Evolutionary conservation across 345 rosid genomes (phyloP).

Genomic region (Camelina hispida): DNA sequence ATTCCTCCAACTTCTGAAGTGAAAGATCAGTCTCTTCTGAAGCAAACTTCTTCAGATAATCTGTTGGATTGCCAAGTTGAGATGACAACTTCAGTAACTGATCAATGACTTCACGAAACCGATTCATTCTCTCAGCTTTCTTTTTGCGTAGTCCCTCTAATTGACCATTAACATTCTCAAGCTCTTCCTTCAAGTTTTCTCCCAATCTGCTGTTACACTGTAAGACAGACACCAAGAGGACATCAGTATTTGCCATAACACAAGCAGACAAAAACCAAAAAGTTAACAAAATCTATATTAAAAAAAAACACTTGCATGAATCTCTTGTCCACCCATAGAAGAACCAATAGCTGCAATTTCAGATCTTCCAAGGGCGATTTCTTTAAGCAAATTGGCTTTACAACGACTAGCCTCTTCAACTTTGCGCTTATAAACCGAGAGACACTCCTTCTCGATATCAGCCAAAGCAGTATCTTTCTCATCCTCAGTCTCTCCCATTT

Average conservation of each 20-base stretch:
- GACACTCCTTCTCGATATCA: conserved; percentile 61
- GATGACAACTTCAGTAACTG: conserved; percentile 53
- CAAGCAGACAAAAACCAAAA: background rate
- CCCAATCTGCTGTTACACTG: conserved; percentile 48
- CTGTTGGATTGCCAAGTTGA: conserved; percentile 52
- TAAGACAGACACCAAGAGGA: no score
- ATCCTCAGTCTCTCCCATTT: conserved; percentile 60
- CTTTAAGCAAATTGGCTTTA: conserved; percentile 52
- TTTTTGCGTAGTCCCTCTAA: conserved; percentile 55
- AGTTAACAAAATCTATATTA: background rate
- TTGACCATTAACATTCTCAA: conserved; percentile 45
- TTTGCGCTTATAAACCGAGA: conserved; percentile 56
- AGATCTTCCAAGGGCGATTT: conserved; percentile 51
- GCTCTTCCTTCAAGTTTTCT: conserved; percentile 57
- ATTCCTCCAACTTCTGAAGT: conserved; percentile 56
- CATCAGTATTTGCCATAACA: conserved; percentile 18
- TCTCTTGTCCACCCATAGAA: conserved; percentile 53
- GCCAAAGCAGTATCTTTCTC: conserved; percentile 55
- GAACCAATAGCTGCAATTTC: conserved; percentile 60
- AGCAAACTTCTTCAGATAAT: conserved; percentile 38
- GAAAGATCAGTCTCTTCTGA: conserved; percentile 62
- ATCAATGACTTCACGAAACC: conserved; percentile 54
- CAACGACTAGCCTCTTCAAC: conserved; percentile 54
- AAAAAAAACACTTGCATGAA: conserved; percentile 41
- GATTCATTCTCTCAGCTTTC: conserved; percentile 53